These are phyloP conservation scores for Eutrema yunnanense DNA, from an alignment of 345 rosid species.

Conservation along the genomic window DNA sequence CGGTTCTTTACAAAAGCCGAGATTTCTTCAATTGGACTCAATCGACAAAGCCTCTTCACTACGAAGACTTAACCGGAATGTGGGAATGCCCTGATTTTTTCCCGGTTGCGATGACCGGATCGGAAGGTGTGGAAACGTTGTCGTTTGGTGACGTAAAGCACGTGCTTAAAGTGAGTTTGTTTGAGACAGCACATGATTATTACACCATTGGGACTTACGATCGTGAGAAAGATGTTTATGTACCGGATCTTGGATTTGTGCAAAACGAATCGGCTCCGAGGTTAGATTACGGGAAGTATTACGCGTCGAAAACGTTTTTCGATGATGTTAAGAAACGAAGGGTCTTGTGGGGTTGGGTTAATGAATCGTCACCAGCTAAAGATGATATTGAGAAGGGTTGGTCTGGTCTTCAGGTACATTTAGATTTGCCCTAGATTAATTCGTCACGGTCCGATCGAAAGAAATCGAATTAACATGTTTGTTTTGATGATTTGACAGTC, in stretches of 20 bases:
- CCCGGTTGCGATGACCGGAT: slow-evolving; percentile 37
- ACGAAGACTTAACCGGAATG: slow-evolving; percentile 48
- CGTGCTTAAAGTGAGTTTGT: slow-evolving; percentile 54
- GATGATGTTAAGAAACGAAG: slow-evolving; percentile 46
- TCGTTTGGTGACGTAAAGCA: slow-evolving; percentile 24
- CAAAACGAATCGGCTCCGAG: slow-evolving; percentile 42
- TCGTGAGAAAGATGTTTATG: slow-evolving; percentile 34
- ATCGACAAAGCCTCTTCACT: slow-evolving; percentile 42
- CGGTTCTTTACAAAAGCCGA: slow-evolving; percentile 44
- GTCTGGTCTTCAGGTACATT: slow-evolving; percentile 35
- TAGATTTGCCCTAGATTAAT: not conserved
- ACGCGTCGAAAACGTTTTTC: slow-evolving; percentile 70
- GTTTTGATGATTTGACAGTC: slow-evolving; percentile 32
- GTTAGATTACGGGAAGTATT: slow-evolving; percentile 65
- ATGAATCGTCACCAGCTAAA: slow-evolving; percentile 40
- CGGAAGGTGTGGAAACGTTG: slow-evolving; percentile 21
- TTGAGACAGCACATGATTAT: slow-evolving; percentile 35
- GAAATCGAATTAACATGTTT: not conserved
- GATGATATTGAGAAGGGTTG: slow-evolving; percentile 32
- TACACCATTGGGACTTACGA: slow-evolving; percentile 49
- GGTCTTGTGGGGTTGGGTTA: slow-evolving; percentile 66
- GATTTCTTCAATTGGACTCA: slow-evolving; percentile 51
- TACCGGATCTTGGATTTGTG: slow-evolving; percentile 42
- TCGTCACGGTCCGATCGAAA: not conserved
- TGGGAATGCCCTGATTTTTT: slow-evolving; percentile 91